Conservation (phyloP, 768 basidiomycete species). For the Podaxis rugospora region DNA sequence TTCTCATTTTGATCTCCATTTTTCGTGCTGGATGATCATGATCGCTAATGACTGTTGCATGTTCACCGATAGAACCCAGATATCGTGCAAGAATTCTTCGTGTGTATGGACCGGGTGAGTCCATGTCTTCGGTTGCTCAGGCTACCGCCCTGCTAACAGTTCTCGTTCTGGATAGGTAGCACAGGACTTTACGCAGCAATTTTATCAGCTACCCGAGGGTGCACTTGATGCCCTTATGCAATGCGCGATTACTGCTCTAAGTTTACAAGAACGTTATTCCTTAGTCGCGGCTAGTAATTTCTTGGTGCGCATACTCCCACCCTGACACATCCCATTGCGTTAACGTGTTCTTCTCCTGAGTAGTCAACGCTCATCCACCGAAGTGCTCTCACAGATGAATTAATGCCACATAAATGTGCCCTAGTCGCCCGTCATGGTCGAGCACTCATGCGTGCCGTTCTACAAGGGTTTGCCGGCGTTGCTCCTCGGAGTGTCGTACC, state of each 20-base stretch:
- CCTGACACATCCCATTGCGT: not conserved
- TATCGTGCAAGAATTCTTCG: slow-evolving; percentile 86
- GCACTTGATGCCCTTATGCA: slow-evolving; percentile 66
- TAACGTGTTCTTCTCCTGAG: not conserved
- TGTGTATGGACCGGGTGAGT: slow-evolving; percentile 71
- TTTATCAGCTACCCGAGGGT: slow-evolving; percentile 61
- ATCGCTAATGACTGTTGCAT: not conserved
- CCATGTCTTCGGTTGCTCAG: not conserved
- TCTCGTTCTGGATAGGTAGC: slow-evolving; percentile 28
- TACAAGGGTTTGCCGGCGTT: slow-evolving; percentile 78
- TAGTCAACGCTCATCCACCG: slow-evolving; percentile 66
- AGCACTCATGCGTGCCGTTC: slow-evolving; percentile 63
- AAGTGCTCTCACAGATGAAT: slow-evolving; percentile 57
- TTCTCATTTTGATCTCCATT: not conserved
- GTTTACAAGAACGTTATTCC: slow-evolving; percentile 81
- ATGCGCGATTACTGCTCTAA: slow-evolving; percentile 61
- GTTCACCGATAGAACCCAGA: slow-evolving; percentile 72
- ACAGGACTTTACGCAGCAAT: slow-evolving; percentile 54
- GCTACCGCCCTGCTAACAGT: slow-evolving; percentile 19
- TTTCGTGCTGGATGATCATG: not conserved
- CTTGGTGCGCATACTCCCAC: slow-evolving; percentile 47
- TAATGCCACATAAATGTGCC: slow-evolving; percentile 42
- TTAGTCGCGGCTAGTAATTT: slow-evolving; percentile 80
- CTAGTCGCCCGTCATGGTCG: slow-evolving; percentile 53
- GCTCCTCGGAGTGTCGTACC: slow-evolving; percentile 80